Evolutionary conservation across 73 alveolate genomes (phyloP).

Genomic region (Paramecium caudatum): DNA sequence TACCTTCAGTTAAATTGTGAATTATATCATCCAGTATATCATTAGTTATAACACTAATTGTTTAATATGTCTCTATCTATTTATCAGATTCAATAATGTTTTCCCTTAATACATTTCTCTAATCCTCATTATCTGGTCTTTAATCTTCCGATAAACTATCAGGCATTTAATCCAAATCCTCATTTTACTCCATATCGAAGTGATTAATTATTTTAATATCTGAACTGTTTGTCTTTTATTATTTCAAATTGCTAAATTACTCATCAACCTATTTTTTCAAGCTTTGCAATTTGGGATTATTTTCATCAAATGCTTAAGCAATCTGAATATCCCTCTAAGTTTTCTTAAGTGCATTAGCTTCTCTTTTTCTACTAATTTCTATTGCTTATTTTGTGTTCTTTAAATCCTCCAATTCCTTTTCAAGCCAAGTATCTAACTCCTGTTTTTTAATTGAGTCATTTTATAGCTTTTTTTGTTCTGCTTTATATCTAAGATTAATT

Average conservation of each 20-base stretch:
- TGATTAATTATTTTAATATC: constrained; percentile 25
- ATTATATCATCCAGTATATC: constrained; percentile 52
- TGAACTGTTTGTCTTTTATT: background rate
- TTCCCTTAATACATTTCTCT: background rate
- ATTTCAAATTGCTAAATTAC: constrained; percentile 12
- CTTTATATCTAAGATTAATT: constrained; percentile 41
- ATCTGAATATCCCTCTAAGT: constrained; percentile 32
- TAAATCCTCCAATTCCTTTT: constrained; percentile 44
- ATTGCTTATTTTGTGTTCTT: constrained; percentile 29
- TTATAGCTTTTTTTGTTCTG: constrained; percentile 18
- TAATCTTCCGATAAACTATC: constrained; percentile 45
- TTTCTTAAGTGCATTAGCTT: constrained; percentile 42
- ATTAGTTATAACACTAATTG: constrained; percentile 50
- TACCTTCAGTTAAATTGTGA: background rate
- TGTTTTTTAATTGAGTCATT: background rate
- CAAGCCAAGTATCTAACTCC: constrained; percentile 43
- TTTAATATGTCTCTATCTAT: constrained; percentile 47
- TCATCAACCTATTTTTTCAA: constrained; percentile 41
- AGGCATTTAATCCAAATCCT: constrained; percentile 48
- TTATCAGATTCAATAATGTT: constrained; percentile 55
- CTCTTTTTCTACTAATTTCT: constrained; percentile 66
- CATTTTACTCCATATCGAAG: constrained; percentile 16
- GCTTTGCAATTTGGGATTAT: constrained; percentile 5
- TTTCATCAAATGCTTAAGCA: constrained; percentile 60
- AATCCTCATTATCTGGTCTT: background rate